phyloP scores from a whole-genome alignment of 75 land plant genomes.

The Cupressus sempervirens region DNA sequence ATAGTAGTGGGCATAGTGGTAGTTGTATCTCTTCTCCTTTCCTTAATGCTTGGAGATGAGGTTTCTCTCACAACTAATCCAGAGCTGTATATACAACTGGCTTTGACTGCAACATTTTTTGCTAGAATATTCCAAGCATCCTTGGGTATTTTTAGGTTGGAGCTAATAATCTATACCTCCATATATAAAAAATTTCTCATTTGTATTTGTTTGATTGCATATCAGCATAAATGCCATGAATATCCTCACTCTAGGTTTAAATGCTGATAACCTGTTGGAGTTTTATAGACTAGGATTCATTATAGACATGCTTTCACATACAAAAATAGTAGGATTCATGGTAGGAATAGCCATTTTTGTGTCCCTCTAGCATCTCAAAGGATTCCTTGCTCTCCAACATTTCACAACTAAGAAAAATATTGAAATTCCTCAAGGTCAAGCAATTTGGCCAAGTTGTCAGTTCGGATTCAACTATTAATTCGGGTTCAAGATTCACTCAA shows the following conservation, averaged over 20 bases:
- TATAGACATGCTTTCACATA: slow-evolving; percentile 38
- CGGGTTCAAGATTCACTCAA: no score
- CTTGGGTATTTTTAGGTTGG: slow-evolving; percentile 35
- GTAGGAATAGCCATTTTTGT: slow-evolving; percentile 31
- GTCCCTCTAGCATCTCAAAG: slow-evolving; percentile 35
- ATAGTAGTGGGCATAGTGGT: slow-evolving; percentile 47
- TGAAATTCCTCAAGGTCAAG: no score
- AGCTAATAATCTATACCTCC: not conserved
- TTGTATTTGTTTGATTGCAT: not conserved
- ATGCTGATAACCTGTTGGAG: not conserved
- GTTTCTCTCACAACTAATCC: slow-evolving; percentile 5
- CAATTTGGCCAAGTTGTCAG: no score
- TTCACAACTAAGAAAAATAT: slow-evolving; percentile 32
- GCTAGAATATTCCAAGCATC: slow-evolving; percentile 34
- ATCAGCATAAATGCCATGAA: not conserved
- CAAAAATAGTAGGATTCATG: slow-evolving; percentile 38
- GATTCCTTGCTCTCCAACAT: slow-evolving; percentile 22
- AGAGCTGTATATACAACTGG: slow-evolving; percentile 21
- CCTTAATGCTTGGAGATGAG: slow-evolving; percentile 24
- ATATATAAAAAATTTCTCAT: not conserved
- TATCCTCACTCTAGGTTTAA: no score
- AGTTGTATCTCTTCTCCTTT: slow-evolving; percentile 35
- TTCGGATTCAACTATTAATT: no score
- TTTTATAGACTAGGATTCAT: slow-evolving; percentile 38
- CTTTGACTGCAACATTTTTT: slow-evolving; percentile 42